Evolutionary conservation across 1,284 basidiomycete genomes (phyloP).

Genomic region (Acaromyces ingoldii): DNA sequence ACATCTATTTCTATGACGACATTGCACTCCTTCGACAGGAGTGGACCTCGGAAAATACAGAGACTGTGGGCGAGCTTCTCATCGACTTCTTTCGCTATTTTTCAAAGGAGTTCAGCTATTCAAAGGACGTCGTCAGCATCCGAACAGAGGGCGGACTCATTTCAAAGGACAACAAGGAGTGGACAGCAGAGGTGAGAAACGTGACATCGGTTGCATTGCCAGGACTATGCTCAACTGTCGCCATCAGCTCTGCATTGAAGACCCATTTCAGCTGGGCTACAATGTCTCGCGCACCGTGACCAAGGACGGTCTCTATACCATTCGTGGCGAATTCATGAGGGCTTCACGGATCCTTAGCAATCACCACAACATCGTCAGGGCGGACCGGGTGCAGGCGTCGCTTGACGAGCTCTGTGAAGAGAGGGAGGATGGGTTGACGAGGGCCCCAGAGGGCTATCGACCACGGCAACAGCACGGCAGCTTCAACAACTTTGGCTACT

Average conservation of each 20-base stretch:
- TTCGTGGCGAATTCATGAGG: constrained; percentile 97
- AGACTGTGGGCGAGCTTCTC: constrained; percentile 89
- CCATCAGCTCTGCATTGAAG: constrained; percentile 58
- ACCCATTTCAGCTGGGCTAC: constrained; percentile 91
- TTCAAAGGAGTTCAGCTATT: constrained; percentile 86
- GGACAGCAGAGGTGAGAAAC: constrained; percentile 73
- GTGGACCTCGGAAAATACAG: constrained; percentile 89
- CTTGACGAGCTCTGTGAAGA: constrained; percentile 48
- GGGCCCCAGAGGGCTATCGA: constrained; percentile 39
- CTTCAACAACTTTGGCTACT: not conserved
- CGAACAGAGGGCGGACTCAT: constrained; percentile 69
- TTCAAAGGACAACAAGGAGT: constrained; percentile 85
- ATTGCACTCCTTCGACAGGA: constrained; percentile 81
- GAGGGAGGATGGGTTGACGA: constrained; percentile 44
- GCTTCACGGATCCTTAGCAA: constrained; percentile 63
- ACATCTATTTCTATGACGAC: constrained; percentile 87
- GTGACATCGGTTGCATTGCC: not conserved
- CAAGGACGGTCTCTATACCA: constrained; percentile 89
- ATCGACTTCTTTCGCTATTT: constrained; percentile 98
- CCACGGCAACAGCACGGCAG: constrained; percentile 8
- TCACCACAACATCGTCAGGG: too few relatives aligned
- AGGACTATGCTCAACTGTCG: too few relatives aligned
- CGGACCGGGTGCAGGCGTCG: constrained; percentile 30
- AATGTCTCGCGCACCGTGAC: constrained; percentile 96
- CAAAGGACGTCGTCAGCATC: constrained; percentile 84